Percentiles rank a stretch among this genome's conserved stretches.
phyloP scores from a whole-genome alignment of 2,329 filamentous ascomycete species.

The Fusarium tanahbumbuense region DNA sequence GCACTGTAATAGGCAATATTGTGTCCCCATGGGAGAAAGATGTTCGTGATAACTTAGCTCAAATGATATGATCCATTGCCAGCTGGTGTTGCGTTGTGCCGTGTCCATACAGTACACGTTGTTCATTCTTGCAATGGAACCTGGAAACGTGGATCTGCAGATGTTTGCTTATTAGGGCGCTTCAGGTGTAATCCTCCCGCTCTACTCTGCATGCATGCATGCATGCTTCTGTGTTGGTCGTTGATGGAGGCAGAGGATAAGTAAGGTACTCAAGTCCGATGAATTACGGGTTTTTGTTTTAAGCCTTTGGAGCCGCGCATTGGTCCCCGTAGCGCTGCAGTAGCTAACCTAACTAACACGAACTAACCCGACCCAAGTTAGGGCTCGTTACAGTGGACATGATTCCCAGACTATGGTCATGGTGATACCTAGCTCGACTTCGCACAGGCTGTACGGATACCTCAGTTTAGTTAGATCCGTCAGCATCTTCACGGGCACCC shows the following conservation, averaged over 20 bases:
- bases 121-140: constrained; percentile 23
- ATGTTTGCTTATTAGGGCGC: constrained; percentile 31
- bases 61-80: constrained; percentile 22
- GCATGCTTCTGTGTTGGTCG: constrained; percentile 7
- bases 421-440: constrained; percentile 13
- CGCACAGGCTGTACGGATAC: not conserved
- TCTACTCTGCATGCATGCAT: constrained; percentile 4
- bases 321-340: constrained; percentile 2
- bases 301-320: constrained; percentile 12
- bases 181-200: constrained; percentile 32
- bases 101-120: not conserved
- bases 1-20: not conserved
- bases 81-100: constrained; percentile 9
- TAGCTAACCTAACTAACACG: not conserved
- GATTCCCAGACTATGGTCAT: not conserved
- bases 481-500: constrained; percentile 20
- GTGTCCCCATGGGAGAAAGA: not conserved
- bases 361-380: constrained; percentile 20
- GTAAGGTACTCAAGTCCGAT: not conserved
- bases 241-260: not conserved
- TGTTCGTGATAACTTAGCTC: not conserved
- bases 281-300: constrained; percentile 17
- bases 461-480: constrained; percentile 9
- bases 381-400: constrained; percentile 8
- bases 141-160: constrained; percentile 28